Evolutionary conservation across 805 yeast species (phyloP), one percentile per base, ranked within the genome.

Genomic region (Wickerhamiella azymoides): DNA sequence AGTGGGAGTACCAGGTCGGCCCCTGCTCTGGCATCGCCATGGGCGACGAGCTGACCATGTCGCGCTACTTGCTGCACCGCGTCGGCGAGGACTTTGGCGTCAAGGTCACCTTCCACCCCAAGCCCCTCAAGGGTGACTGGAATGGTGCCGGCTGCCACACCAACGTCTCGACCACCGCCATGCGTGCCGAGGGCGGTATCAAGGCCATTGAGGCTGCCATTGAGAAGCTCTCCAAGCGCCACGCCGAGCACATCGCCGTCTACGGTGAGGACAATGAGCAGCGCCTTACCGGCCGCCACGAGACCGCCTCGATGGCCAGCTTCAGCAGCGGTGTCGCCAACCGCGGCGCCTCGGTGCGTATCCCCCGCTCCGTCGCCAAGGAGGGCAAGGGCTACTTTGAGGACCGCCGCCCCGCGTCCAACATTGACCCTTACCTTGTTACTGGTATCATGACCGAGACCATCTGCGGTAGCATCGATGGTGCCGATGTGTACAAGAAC

Each of bases 71-170:
- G 59, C 73, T 92, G 63, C 79, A 77, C 70, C 81, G 96, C 71
- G 92, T 86, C 46, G 96, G 97, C 55, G 98, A 92, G 74, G 98
- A 92, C 69, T 92, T 92, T 62, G 97, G 95, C 65, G 93, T 92
- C 65, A 88, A 86, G 81, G 89, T 92, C 58, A 85, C 96, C 40
- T 80, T 88, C 81, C 98, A 92, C 79, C 98, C 98, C 70, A 92
- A 92, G 77, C 97, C 98, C 58, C 76, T 92, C 67, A 77, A 80
- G 74, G 97, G 97, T 59, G 97, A 89, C 72, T 92, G 97, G 97
- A 92, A 92, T 68, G 98, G 98, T 74, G 97, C 98, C 67, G 98
- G 98, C 62, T 89, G 97, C 76, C 98, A 92, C 72, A 92, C 98
- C 66, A 92, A 92, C 68, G 97, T 92, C 51, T 86, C 96, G 41